phyloP scores from a whole-genome alignment of 2,329 filamentous ascomycete genomes.

The Fusarium tjaetaba region DNA sequence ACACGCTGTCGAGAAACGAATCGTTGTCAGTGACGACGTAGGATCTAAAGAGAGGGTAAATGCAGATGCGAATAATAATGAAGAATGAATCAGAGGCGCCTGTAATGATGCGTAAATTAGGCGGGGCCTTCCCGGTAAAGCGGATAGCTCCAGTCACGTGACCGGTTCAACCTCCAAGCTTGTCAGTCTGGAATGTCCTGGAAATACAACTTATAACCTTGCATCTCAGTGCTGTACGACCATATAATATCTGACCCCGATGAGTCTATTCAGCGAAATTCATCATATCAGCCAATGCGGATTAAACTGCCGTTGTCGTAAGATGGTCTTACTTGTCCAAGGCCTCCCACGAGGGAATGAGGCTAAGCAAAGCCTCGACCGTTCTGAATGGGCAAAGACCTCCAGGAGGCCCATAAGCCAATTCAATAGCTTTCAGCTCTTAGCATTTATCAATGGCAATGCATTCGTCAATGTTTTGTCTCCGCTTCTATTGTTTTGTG shows the following conservation, averaged over 20 bases:
- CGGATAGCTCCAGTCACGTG: constrained; percentile 14
- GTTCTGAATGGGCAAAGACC: constrained; percentile 9
- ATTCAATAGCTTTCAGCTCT: neutral
- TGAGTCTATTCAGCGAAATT: too few species aligned
- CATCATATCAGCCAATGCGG: too few species aligned
- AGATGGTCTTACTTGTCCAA: constrained; percentile 3
- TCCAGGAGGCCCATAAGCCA: neutral
- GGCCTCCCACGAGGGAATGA: constrained; percentile 23
- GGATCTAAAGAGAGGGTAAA: constrained; percentile 1
- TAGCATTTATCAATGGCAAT: neutral
- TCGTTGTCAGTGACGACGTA: constrained; percentile 3
- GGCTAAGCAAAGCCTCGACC: constrained; percentile 36
- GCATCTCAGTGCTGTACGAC: neutral
- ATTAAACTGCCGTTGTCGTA: too few species aligned
- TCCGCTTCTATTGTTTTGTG: neutral
- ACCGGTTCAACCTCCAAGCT: neutral
- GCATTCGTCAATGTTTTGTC: neutral
- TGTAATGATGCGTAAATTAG: constrained; percentile 27
- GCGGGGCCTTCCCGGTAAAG: neutral
- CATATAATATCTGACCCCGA: neutral
- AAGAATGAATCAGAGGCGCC: constrained; percentile 31
- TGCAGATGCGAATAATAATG: neutral
- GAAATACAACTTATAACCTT: neutral
- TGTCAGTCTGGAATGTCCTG: neutral
- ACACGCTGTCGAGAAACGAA: constrained; percentile 13